Conservation (phyloP, 208 protist genomes). For the Balamuthia mandrillaris region DNA sequence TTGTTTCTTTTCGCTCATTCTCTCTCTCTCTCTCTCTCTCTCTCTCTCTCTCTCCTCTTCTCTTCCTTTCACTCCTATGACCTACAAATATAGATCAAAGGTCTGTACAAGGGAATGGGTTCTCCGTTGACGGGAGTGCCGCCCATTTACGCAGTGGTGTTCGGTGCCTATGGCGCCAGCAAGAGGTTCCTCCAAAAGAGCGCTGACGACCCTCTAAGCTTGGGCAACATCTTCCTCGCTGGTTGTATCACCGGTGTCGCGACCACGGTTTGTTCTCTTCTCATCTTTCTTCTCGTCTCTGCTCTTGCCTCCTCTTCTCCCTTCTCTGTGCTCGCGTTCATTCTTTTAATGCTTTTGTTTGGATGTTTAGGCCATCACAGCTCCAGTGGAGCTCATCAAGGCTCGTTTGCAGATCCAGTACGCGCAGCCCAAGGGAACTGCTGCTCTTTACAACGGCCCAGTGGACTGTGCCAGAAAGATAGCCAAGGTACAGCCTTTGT, state of each 20-base stretch:
- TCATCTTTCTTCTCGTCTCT: background rate
- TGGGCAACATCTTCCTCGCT: background rate
- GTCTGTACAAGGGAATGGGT: constrained; percentile 15
- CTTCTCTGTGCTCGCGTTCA: background rate
- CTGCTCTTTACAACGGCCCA: background rate
- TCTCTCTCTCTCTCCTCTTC: too few species aligned
- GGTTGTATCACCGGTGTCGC: background rate
- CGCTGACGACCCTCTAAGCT: background rate
- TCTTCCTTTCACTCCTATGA: too few species aligned
- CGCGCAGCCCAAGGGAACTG: background rate
- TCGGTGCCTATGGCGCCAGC: background rate
- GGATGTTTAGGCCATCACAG: background rate
- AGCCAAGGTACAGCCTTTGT: background rate
- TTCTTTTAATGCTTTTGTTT: background rate
- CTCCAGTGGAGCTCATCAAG: background rate
- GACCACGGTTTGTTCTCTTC: background rate
- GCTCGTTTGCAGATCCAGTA: constrained; percentile 20
- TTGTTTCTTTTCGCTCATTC: too few species aligned
- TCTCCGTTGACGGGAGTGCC: background rate
- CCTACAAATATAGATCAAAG: background rate
- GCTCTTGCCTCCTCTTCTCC: background rate
- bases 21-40: too few species aligned
- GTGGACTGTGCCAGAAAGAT: background rate
- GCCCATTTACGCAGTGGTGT: background rate
- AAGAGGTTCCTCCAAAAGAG: background rate